phyloP scores from a whole-genome alignment of 2,329 filamentous ascomycete genomes.

The Botryotinia narcissicola region DNA sequence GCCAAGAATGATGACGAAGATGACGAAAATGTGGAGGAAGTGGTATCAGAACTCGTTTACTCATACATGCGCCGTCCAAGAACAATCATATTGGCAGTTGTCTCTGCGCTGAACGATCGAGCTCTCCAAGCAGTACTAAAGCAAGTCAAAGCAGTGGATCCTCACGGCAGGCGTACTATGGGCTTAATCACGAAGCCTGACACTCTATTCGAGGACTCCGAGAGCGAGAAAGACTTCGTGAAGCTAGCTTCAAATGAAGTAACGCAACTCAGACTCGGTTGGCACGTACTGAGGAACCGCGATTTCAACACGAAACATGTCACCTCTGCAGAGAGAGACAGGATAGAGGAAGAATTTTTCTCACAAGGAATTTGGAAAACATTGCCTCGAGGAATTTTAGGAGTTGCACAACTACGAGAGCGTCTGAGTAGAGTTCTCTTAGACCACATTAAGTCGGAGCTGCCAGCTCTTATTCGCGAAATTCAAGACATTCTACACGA shows the following conservation, averaged over 20 bases:
- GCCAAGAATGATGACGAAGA: not conserved
- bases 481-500: not conserved
- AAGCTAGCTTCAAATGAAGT: not conserved
- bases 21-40: not conserved
- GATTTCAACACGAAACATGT: not conserved
- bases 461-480: not conserved
- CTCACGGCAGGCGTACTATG: not conserved
- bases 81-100: not conserved
- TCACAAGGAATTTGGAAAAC: not conserved
- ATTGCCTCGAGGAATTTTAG: not conserved
- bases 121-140: not conserved
- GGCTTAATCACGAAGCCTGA: not conserved
- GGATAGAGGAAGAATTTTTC: not conserved
- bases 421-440: not conserved
- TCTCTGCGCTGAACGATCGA: not conserved
- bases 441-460: not conserved
- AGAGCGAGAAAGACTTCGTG: not conserved
- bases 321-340: not conserved
- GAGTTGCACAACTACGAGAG: not conserved
- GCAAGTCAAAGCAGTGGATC: not conserved
- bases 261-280: not conserved
- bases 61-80: not conserved
- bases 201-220: not conserved
- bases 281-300: not conserved
- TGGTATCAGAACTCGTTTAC: not conserved